phyloP scores from a whole-genome alignment of 2,329 filamentous ascomycete genomes.

The Zymoseptoria brevis region DNA sequence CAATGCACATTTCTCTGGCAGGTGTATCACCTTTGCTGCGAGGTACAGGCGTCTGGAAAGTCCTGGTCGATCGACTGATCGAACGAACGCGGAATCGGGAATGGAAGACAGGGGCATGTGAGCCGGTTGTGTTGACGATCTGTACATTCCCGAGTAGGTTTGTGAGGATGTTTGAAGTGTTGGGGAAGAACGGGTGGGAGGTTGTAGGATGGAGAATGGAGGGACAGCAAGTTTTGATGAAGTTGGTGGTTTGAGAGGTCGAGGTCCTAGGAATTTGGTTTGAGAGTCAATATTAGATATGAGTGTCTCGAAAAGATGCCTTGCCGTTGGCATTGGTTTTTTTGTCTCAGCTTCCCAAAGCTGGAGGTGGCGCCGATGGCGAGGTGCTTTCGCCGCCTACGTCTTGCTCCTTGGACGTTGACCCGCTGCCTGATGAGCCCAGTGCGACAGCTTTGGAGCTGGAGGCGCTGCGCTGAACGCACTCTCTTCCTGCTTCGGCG shows the following conservation, averaged over 20 bases:
- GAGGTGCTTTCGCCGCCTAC: background rate
- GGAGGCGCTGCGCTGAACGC: background rate
- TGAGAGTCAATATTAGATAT: background rate
- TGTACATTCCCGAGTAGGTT: background rate
- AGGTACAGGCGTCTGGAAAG: background rate
- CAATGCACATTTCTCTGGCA: background rate
- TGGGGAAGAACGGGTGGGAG: background rate
- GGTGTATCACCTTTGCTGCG: background rate
- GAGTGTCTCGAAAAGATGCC: background rate
- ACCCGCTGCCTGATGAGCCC: background rate
- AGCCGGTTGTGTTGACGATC: background rate
- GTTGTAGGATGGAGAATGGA: background rate
- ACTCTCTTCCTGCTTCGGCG: background rate
- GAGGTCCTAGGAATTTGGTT: no score
- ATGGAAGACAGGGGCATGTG: background rate
- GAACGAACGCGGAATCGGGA: background rate
- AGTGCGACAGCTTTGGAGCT: background rate
- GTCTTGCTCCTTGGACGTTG: background rate
- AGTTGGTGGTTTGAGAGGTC: background rate
- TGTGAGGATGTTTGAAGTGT: background rate
- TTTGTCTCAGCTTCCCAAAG: background rate
- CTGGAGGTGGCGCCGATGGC: background rate
- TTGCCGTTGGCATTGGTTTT: background rate
- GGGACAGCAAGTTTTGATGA: background rate
- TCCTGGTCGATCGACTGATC: background rate